These are phyloP conservation scores for Chrysopogon serrulatus DNA, from an alignment of 176 grass and related monocot genomes.

Conservation along the genomic window DNA sequence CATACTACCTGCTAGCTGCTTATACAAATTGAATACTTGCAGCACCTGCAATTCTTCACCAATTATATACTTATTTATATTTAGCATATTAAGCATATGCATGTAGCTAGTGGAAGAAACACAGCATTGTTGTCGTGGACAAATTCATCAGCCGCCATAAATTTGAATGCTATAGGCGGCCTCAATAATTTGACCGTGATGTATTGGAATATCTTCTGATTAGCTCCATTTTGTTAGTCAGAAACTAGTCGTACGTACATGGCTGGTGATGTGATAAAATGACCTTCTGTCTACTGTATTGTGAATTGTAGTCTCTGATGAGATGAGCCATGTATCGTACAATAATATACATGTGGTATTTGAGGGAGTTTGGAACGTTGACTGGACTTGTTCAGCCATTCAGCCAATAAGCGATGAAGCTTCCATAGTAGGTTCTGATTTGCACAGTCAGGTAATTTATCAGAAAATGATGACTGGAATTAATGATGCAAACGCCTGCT, in stretches of 20 bases:
- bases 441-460: not conserved
- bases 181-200: not conserved
- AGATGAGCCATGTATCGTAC: not conserved
- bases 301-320: not conserved
- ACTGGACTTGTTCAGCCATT: not conserved
- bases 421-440: not conserved
- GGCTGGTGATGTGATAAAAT: conserved; percentile 10
- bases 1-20: not conserved
- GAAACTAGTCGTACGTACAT: not conserved
- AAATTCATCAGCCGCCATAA: not conserved
- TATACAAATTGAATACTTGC: not conserved
- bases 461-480: too few relatives aligned
- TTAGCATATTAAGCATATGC: not conserved
- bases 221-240: not conserved
- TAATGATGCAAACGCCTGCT: too few relatives aligned
- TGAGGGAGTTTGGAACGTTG: not conserved
- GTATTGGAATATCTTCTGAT: not conserved
- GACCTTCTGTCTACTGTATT: not conserved
- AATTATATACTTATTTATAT: not conserved
- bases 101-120: not conserved
- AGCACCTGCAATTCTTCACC: not conserved
- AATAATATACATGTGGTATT: not conserved
- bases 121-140: not conserved
- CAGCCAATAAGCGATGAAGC: not conserved
- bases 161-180: not conserved